phyloP scores from a whole-genome alignment of 2,329 filamentous ascomycete genomes.

The Aspergillus sp. region DNA sequence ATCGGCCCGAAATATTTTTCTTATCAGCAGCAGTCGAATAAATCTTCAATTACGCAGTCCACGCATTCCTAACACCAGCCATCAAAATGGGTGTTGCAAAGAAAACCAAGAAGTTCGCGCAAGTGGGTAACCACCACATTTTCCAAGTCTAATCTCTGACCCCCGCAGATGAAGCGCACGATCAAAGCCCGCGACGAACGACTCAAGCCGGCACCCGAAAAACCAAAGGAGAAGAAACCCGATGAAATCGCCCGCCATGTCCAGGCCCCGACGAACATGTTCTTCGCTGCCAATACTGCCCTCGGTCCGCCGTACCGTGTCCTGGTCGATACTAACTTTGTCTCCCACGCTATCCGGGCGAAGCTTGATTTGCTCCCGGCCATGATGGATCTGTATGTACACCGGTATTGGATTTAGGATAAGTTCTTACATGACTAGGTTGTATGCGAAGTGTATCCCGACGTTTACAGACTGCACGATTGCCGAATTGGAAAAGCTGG shows the following conservation, averaged over 20 bases:
- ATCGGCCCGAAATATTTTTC: conserved; percentile 4
- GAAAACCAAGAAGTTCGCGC: conserved; percentile 87
- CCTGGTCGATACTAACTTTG: conserved; percentile 85
- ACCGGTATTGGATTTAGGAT: too few species aligned
- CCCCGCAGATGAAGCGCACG: conserved; percentile 22
- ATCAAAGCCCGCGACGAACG: conserved; percentile 23
- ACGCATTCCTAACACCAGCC: background rate
- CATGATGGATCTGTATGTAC: conserved; percentile 72
- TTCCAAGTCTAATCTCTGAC: too few species aligned
- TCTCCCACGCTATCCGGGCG: conserved; percentile 84
- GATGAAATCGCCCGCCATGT: conserved; percentile 18
- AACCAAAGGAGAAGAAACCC: conserved; percentile 12
- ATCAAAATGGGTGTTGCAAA: conserved; percentile 80
- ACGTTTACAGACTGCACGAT: conserved; percentile 83
- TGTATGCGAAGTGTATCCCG: conserved; percentile 87
- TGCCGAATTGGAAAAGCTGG: conserved; percentile 85
- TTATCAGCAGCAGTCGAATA: background rate
- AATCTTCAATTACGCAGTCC: background rate
- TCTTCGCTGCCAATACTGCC: conserved; percentile 86
- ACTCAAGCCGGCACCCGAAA: conserved; percentile 18
- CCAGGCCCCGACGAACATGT: conserved; percentile 69
- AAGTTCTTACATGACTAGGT: conserved; percentile 36
- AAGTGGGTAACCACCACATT: conserved; percentile 57
- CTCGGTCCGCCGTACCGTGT: conserved; percentile 80
- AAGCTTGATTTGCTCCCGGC: conserved; percentile 85